phyloP scores from a whole-genome alignment of 2,329 filamentous ascomycete species.

The Trichoderma polysporum region DNA sequence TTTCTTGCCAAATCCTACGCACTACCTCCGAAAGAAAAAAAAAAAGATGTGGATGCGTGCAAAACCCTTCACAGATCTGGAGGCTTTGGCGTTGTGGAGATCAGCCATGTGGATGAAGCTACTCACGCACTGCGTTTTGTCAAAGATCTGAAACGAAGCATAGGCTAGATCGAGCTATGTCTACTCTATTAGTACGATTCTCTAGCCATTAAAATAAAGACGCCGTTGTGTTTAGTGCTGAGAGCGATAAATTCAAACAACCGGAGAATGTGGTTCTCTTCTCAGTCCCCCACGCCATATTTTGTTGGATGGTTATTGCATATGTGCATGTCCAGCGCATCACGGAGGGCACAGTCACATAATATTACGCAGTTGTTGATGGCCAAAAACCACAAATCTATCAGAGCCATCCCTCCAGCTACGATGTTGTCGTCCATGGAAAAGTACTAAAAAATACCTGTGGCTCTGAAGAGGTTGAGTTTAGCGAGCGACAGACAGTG shows the following conservation, averaged over 20 bases:
- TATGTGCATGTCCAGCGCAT: background rate
- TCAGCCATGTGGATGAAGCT: background rate
- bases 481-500: background rate
- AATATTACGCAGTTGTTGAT: background rate
- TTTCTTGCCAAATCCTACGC: background rate
- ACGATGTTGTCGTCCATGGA: background rate
- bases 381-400: background rate
- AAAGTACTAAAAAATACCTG: background rate
- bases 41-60: background rate
- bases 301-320: no score
- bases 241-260: background rate
- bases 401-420: background rate
- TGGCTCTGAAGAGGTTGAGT: background rate
- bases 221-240: background rate
- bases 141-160: background rate
- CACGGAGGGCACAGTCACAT: no score
- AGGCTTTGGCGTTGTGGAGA: background rate
- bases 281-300: background rate
- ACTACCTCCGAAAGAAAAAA: background rate
- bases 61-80: background rate
- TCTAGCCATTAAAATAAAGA: background rate
- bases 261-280: background rate
- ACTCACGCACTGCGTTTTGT: background rate
- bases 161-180: background rate
- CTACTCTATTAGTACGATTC: no score